These are phyloP conservation scores for Scopulariopsis brevicaulis DNA, from an alignment of 2,329 filamentous ascomycete species.

Conservation along the genomic window DNA sequence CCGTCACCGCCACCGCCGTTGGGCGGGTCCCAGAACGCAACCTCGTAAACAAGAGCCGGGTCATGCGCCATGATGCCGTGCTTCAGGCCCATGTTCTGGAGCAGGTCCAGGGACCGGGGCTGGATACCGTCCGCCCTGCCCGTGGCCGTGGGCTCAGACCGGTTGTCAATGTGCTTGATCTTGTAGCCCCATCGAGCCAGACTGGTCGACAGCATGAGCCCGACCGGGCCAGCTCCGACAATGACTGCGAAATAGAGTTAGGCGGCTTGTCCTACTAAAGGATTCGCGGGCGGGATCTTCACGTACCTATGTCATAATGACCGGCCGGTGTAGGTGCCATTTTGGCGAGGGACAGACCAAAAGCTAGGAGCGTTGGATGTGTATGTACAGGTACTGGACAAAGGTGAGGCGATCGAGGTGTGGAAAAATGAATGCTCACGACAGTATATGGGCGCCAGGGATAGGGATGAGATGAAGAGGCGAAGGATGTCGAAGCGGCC, in stretches of 20 bases:
- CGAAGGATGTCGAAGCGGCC: not conserved
- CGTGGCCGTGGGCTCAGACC: constrained; percentile 71
- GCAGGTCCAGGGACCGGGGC: constrained; percentile 74
- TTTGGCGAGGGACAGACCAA: not conserved
- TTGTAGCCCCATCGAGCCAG: constrained; percentile 88
- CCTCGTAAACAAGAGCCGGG: constrained; percentile 75
- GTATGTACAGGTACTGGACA: not conserved
- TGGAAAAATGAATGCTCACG: not conserved
- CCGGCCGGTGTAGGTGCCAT: constrained; percentile 1
- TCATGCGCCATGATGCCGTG: constrained; percentile 77
- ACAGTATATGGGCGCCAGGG: not conserved
- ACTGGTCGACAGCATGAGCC: constrained; percentile 77
- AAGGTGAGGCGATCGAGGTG: not conserved
- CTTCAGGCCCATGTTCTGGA: constrained; percentile 85
- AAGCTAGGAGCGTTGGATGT: not conserved
- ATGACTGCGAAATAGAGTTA: constrained; percentile 46
- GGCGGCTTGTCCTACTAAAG: not conserved
- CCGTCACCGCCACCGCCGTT: constrained; percentile 24
- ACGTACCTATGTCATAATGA: constrained; percentile 33
- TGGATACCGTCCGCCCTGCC: constrained; percentile 89
- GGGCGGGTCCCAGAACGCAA: constrained; percentile 61
- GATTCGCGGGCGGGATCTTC: not conserved
- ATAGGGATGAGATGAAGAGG: not conserved
- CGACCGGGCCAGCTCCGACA: constrained; percentile 79
- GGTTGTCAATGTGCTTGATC: constrained; percentile 91